A percentile compares a stretch with the other conserved stretches of the same genome.
Conservation (phyloP, 192 early-diverging fungal species). For the Bifiguratus adelaidae region DNA sequence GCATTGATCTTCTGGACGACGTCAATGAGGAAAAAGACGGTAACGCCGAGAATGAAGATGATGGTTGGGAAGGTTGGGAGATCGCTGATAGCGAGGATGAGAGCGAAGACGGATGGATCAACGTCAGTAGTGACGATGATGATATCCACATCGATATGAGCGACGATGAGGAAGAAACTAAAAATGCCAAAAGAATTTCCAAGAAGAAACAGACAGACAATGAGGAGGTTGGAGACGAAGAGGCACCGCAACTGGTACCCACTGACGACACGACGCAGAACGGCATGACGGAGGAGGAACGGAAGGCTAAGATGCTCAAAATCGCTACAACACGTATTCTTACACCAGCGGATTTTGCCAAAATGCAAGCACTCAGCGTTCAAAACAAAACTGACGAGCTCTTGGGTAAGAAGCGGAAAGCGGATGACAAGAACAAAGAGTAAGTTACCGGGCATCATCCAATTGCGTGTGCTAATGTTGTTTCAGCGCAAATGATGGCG, state of each 20-base stretch:
- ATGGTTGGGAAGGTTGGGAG: slow-evolving; percentile 20
- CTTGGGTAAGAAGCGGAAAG: slow-evolving; percentile 5
- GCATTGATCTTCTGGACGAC: slow-evolving; percentile 65
- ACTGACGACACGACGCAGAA: slow-evolving; percentile 23
- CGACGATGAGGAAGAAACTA: slow-evolving; percentile 16
- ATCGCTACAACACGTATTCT: slow-evolving; percentile 56
- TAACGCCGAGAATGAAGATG: slow-evolving; percentile 26
- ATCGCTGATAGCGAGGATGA: slow-evolving; percentile 12
- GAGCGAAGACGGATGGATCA: slow-evolving; percentile 1
- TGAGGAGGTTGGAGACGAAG: slow-evolving; percentile 20
- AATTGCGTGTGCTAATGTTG: background rate
- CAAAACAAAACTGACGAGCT: slow-evolving; percentile 43
- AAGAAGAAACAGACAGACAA: slow-evolving; percentile 14
- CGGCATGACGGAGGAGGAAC: slow-evolving; percentile 24
- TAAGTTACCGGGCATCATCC: background rate
- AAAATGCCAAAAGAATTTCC: slow-evolving; percentile 6
- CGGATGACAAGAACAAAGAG: background rate
- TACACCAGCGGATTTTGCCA: slow-evolving; percentile 86
- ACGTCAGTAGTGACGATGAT: slow-evolving; percentile 24
- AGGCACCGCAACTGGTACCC: slow-evolving; percentile 15
- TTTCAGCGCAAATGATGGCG: slow-evolving; percentile 1
- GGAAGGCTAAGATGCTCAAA: slow-evolving; percentile 26
- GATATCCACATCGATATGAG: slow-evolving; percentile 22
- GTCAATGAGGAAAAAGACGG: slow-evolving; percentile 30
- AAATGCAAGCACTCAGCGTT: slow-evolving; percentile 66